Evolutionary conservation across 2,329 filamentous ascomycete genomes (phyloP).

Genomic region (Tolypocladium pustulatum): DNA sequence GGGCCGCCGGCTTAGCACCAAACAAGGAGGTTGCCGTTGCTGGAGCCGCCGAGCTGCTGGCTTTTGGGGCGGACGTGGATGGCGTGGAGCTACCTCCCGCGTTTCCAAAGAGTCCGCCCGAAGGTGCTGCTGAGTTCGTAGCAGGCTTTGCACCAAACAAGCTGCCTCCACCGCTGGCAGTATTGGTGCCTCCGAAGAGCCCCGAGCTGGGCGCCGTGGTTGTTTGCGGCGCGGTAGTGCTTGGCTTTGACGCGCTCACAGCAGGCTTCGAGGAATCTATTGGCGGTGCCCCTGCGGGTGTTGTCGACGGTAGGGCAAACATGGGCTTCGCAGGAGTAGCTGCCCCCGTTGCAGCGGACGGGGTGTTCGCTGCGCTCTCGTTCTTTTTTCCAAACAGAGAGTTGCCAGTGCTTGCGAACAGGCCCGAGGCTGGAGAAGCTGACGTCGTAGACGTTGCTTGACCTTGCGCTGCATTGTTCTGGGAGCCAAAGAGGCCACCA

Average conservation of each 20-base stretch:
- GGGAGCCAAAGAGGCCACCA: slow-evolving; percentile 6
- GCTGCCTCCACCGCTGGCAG: slow-evolving; percentile 5
- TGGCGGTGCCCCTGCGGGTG: slow-evolving; percentile 38
- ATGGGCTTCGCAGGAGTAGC: slow-evolving; percentile 34
- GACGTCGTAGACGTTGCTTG: slow-evolving; percentile 13
- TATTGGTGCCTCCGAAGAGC: slow-evolving; percentile 20
- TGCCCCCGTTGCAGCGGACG: slow-evolving; percentile 14
- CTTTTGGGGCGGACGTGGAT: slow-evolving; percentile 12
- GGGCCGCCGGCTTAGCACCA: slow-evolving; percentile 26
- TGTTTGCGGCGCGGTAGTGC: slow-evolving; percentile 2
- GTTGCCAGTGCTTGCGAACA: slow-evolving; percentile 18
- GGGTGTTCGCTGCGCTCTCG: background rate
- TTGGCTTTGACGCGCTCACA: slow-evolving; percentile 2
- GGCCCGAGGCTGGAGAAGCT: slow-evolving; percentile 14
- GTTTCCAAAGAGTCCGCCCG: slow-evolving; percentile 15
- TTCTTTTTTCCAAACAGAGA: slow-evolving; percentile 18
- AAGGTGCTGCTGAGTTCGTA: slow-evolving; percentile 8
- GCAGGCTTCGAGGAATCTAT: slow-evolving; percentile 21
- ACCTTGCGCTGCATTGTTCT: slow-evolving; percentile 4
- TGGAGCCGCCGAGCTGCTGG: slow-evolving; percentile 12
- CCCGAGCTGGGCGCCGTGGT: slow-evolving; percentile 10
- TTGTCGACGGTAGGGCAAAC: slow-evolving; percentile 37
- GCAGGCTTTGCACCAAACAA: slow-evolving; percentile 13
- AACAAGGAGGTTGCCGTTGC: slow-evolving; percentile 23
- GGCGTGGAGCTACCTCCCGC: slow-evolving; percentile 8